These are phyloP conservation scores for Pseudopediastrum boryanum DNA, from an alignment of 139 green algal genomes.

Conservation along the genomic window DNA sequence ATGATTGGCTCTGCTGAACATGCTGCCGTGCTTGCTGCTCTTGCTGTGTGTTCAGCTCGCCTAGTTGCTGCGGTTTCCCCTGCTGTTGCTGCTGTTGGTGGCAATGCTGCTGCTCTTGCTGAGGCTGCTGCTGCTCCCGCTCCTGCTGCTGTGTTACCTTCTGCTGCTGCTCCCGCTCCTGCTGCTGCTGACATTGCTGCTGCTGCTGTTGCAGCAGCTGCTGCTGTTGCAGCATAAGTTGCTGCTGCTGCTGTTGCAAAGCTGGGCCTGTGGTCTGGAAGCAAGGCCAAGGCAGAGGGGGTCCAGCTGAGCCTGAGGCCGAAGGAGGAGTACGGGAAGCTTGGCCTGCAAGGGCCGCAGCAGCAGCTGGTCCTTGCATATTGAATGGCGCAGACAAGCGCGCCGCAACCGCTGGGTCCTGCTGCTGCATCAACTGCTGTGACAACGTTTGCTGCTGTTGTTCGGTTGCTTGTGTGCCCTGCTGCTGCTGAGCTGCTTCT, in stretches of 20 bases:
- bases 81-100: not conserved
- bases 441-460: too few relatives aligned
- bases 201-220: conserved; percentile 3
- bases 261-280: not conserved
- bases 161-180: too few relatives aligned
- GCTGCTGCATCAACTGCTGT: conserved; percentile 10
- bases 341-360: conserved; percentile 4
- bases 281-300: not conserved
- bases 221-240: conserved; percentile 12
- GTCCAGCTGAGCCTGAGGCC: conserved; percentile 3
- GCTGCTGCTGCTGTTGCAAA: conserved; percentile 3
- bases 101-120: not conserved
- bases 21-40: not conserved
- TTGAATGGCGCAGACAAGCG: not conserved
- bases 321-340: not conserved
- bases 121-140: not conserved
- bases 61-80: not conserved
- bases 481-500: too few relatives aligned
- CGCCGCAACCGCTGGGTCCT: not conserved
- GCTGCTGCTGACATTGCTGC: conserved; percentile 5
- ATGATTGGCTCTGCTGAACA: too few relatives aligned
- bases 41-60: not conserved
- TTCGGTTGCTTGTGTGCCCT: too few relatives aligned
- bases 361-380: conserved; percentile 24
- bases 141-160: too few relatives aligned